Conservation (phyloP, 23 red algal species). For the Gracilaria domingensis region DNA sequence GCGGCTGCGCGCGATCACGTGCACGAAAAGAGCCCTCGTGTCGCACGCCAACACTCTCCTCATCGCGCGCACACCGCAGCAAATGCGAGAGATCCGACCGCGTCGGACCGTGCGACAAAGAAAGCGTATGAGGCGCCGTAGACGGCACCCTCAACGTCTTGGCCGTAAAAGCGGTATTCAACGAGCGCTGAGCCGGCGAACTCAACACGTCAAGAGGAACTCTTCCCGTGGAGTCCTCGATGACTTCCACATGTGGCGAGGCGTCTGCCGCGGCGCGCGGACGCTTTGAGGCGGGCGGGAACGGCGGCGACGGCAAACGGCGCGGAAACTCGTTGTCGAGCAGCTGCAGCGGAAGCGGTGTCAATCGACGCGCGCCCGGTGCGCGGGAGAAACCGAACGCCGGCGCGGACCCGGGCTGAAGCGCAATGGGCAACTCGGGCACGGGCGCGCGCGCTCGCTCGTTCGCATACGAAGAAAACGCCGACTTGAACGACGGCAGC, state of each 20-base stretch:
- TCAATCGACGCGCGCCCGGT: neutral
- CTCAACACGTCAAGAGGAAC: slow-evolving; percentile 9
- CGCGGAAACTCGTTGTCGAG: neutral
- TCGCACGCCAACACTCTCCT: neutral
- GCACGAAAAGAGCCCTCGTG: neutral
- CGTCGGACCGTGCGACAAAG: slow-evolving; percentile 32
- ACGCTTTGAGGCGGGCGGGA: neutral
- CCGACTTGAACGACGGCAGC: slow-evolving; percentile 46
- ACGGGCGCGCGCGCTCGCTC: slow-evolving; percentile 37
- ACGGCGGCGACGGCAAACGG: neutral
- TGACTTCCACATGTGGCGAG: neutral
- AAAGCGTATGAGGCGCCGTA: neutral
- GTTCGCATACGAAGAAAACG: slow-evolving; percentile 35
- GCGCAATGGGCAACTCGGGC: slow-evolving; percentile 25
- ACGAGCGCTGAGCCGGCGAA: neutral
- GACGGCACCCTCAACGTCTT: neutral
- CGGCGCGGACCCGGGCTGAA: slow-evolving; percentile 27
- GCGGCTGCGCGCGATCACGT: neutral
- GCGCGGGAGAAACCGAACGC: slow-evolving; percentile 23
- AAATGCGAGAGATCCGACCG: slow-evolving; percentile 50
- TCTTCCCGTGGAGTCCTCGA: neutral
- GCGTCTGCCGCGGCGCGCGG: neutral
- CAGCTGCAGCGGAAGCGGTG: neutral
- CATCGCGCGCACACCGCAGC: neutral
- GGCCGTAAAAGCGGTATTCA: slow-evolving; percentile 16